These are phyloP conservation scores for Cutaneotrichosporon curvatum DNA, from an alignment of 1,284 basidiomycete species.

Conservation along the genomic window DNA sequence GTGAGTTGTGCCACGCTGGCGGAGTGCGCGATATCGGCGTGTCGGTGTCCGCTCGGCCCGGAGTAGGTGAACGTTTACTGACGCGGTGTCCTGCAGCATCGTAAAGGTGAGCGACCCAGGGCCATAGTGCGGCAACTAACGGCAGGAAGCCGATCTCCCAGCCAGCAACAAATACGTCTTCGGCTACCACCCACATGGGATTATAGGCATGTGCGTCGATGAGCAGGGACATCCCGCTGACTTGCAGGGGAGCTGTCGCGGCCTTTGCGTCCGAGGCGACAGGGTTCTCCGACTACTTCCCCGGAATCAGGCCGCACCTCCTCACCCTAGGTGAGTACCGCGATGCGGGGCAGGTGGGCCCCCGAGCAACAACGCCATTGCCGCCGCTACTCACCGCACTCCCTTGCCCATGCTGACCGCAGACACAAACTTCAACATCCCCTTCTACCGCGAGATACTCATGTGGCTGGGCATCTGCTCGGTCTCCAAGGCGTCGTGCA, in stretches of 20 bases:
- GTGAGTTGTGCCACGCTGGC: background rate
- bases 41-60: no score
- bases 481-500: constrained; percentile 85
- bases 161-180: constrained; percentile 89
- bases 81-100: background rate
- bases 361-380: no score
- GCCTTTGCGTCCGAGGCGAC: constrained; percentile 94
- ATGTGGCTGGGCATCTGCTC: constrained; percentile 81
- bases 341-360: no score
- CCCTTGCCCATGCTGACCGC: background rate
- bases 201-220: constrained; percentile 66
- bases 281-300: constrained; percentile 81
- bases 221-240: background rate
- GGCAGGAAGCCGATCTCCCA: constrained; percentile 62
- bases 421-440: constrained; percentile 82
- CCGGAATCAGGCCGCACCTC: constrained; percentile 85
- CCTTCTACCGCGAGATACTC: constrained; percentile 89
- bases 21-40: no score
- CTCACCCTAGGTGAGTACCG: constrained; percentile 60
- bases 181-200: constrained; percentile 96
- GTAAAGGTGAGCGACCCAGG: background rate
- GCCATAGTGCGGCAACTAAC: no score
- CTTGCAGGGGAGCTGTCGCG: constrained; percentile 56
- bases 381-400: background rate
- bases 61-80: background rate